A percentile compares a stretch with the other conserved stretches of the same genome.
phyloP scores from a whole-genome alignment of 192 early-diverging fungal genomes.

The Podila epicladia region DNA sequence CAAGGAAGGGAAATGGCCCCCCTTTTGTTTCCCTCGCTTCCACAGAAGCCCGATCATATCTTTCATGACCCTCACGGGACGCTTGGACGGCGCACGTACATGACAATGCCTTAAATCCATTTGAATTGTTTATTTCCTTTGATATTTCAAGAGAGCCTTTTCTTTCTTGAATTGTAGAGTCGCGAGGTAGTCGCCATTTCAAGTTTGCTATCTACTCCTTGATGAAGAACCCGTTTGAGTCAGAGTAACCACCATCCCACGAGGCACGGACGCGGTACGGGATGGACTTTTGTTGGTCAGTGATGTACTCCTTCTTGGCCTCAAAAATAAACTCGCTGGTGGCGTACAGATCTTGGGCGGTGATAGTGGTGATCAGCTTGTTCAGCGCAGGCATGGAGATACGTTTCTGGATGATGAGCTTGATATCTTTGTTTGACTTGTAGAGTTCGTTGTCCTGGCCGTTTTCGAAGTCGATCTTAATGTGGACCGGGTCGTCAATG shows the following conservation, averaged over 20 bases:
- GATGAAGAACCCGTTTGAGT: background rate
- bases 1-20: no score
- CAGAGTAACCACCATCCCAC: background rate
- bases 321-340: slow-evolving; percentile 18
- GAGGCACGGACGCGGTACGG: slow-evolving; percentile 19
- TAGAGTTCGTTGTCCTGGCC: slow-evolving; percentile 8
- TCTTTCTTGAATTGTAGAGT: no score
- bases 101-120: no score
- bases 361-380: background rate
- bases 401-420: slow-evolving; percentile 11
- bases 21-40: no score
- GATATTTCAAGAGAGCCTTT: no score
- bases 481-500: slow-evolving; percentile 8
- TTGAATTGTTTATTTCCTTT: no score
- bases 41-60: no score
- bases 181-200: no score
- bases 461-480: slow-evolving; percentile 7
- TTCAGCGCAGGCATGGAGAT: slow-evolving; percentile 22
- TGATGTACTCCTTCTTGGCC: slow-evolving; percentile 17
- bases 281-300: slow-evolving; percentile 10
- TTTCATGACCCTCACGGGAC: no score
- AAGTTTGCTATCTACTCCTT: background rate
- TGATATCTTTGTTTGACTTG: slow-evolving; percentile 10
- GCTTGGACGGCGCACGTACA: no score
- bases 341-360: background rate